These are phyloP conservation scores for Penicillium sp. DNA, from an alignment of 2,329 filamentous ascomycete genomes.

Conservation along the genomic window DNA sequence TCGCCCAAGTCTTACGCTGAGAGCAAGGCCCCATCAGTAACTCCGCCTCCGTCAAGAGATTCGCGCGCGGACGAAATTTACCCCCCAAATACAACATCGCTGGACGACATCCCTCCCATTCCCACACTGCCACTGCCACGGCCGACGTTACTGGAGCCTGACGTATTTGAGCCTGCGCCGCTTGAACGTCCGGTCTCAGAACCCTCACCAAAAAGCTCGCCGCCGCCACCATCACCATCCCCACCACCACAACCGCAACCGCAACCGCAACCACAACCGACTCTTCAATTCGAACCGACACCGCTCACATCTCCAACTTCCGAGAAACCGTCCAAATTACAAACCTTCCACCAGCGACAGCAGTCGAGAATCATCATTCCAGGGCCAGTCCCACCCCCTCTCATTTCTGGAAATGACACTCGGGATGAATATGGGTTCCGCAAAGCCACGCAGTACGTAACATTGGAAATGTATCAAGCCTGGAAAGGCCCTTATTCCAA, in stretches of 20 bases:
- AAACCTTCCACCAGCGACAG: constrained; percentile 17
- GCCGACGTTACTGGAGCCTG: background rate
- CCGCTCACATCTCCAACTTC: constrained; percentile 2
- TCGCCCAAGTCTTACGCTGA: constrained; percentile 30
- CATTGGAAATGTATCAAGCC: constrained; percentile 68
- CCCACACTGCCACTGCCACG: constrained; percentile 16
- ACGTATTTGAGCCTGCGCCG: background rate
- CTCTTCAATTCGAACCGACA: background rate
- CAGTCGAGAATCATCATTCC: constrained; percentile 31
- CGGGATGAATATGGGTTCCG: constrained; percentile 90
- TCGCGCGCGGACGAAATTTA: constrained; percentile 26
- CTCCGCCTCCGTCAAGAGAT: constrained; percentile 27
- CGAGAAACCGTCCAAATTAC: constrained; percentile 6
- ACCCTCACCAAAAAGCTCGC: constrained; percentile 2
- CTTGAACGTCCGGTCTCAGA: constrained; percentile 2
- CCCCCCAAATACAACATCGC: constrained; percentile 18
- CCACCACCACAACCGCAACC: constrained; percentile 8
- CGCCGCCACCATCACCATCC: constrained; percentile 8
- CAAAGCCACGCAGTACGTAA: constrained; percentile 77
- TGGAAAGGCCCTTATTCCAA: constrained; percentile 74
- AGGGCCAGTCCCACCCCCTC: constrained; percentile 37
- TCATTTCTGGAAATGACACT: constrained; percentile 31
- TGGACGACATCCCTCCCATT: constrained; percentile 21
- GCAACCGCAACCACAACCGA: constrained; percentile 3
- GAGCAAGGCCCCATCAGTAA: constrained; percentile 31